Evolutionary conservation across 352 stramenopile species (phyloP), one percentile per base, ranked within the genome.

Genomic region (Globisporangium rhizosaccharum): DNA sequence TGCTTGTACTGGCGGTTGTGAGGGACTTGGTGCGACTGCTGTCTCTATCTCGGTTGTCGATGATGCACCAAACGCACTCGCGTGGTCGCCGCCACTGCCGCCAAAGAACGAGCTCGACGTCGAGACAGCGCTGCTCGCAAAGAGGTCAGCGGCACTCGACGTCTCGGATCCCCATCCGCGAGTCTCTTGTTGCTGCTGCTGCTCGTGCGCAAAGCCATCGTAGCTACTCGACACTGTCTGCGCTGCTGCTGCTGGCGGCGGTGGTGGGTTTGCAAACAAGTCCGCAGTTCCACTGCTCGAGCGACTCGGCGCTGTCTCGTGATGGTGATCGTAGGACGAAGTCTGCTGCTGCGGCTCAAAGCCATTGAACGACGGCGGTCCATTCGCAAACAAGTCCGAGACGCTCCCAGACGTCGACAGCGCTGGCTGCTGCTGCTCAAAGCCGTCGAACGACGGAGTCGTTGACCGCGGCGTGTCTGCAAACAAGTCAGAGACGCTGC

Each of bases 341-440:
- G 17, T 18, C 23, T 56, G 51, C 36, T 55, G 50, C 8, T 28
- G 48, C 25, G 49, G 48, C 7, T 62, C 49, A 25, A 62, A 62
- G 50, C 49, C 49, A 26, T 57, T 26, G 14, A 45, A 51, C 56
- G 56, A 56, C 25, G 37, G 48, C 3, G 56, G 48, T 10, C 23
- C 25, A 12, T 41, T 63, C 39, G 41, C 49, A 46, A 63, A 63
- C 41, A 63, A 18, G 42, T 57, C 49, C 20, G 53, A 36, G 36
- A 53, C 39, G 18, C 49, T 52, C 45, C 61, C 58, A 1, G 56
- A 51, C 3, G 23, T 55, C 26, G 50, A 28, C 4, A 49, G 26
- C 48, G 60, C 46, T 37, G 61, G 44, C 42, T 63, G 48, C 25
- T 56, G 36, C 25, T 62, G 57, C 12, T 63, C 39, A 18, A 63